A percentile compares a stretch with the other conserved stretches of the same genome.
phyloP scores from a whole-genome alignment of 805 yeast genomes.

The Trichomonascus vanleenenianus region DNA sequence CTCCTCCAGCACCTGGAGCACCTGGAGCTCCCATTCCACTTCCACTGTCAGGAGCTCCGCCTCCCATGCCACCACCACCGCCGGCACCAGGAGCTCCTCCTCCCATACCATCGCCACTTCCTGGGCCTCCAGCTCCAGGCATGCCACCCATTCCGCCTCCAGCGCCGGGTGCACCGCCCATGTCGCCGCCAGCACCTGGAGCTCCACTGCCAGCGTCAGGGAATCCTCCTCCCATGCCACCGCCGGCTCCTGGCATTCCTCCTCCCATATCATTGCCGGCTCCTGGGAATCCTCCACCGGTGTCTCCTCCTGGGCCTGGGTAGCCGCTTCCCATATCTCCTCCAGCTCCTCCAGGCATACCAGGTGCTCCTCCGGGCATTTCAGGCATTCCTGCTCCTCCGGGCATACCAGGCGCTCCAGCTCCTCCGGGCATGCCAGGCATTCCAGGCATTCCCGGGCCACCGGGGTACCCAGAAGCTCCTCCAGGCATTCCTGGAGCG shows the following conservation, averaged over 20 bases:
- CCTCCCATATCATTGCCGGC: neutral
- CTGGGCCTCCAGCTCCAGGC: constrained; percentile 6
- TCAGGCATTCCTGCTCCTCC: no score
- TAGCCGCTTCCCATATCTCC: neutral
- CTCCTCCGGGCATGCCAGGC: constrained; percentile 3
- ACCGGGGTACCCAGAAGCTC: neutral
- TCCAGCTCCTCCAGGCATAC: neutral
- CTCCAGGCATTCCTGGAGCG: no score
- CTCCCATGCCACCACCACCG: neutral
- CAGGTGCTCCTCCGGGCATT: neutral
- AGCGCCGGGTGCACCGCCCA: constrained; percentile 5
- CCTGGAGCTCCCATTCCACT: constrained; percentile 7
- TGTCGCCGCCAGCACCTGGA: constrained; percentile 5
- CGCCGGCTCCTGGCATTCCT: neutral
- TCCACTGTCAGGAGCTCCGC: neutral
- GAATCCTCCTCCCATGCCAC: constrained; percentile 1
- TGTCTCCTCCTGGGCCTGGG: neutral
- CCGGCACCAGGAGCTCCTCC: constrained; percentile 1
- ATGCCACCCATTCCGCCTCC: constrained; percentile 7
- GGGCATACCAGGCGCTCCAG: constrained; percentile 3
- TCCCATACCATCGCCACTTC: constrained; percentile 6
- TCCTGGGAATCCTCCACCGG: neutral
- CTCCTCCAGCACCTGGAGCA: constrained; percentile 5
- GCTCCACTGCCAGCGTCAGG: constrained; percentile 3
- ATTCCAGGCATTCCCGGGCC: constrained; percentile 1